phyloP scores from a whole-genome alignment of 495 filamentous ascomycete genomes.

The Sordaria brevicollis region DNA sequence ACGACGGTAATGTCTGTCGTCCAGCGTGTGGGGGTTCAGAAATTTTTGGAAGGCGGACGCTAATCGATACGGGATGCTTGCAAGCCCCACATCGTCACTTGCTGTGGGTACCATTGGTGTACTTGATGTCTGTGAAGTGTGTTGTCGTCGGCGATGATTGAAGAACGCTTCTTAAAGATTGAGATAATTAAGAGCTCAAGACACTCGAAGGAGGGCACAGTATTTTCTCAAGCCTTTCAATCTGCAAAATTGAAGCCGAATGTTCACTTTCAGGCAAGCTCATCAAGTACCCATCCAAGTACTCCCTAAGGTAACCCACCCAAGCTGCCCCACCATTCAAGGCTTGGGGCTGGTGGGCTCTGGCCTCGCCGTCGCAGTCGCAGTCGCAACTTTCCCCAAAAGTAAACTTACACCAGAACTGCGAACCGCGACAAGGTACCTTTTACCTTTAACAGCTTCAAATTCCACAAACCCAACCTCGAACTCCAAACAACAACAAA shows the following conservation, averaged over 20 bases:
- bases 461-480: neutral
- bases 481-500: neutral
- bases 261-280: neutral
- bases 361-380: neutral
- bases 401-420: neutral
- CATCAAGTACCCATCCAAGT: neutral
- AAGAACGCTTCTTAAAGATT: too few species aligned
- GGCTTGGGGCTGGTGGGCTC: neutral
- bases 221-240: too few species aligned
- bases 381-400: neutral
- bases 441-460: neutral
- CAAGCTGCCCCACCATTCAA: neutral
- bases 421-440: neutral
- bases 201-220: too few species aligned
- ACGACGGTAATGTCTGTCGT: neutral
- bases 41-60: neutral
- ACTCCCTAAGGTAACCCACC: neutral
- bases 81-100: neutral
- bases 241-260: fast-evolving
- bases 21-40: neutral
- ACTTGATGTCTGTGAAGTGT: neutral
- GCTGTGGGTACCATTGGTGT: neutral
- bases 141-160: neutral
- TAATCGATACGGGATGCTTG: neutral
- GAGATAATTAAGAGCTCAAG: too few species aligned